A percentile compares a stretch with the other conserved stretches of the same genome.
phyloP scores from a whole-genome alignment of 2,329 filamentous ascomycete species.

The Dactylellina haptotyla region DNA sequence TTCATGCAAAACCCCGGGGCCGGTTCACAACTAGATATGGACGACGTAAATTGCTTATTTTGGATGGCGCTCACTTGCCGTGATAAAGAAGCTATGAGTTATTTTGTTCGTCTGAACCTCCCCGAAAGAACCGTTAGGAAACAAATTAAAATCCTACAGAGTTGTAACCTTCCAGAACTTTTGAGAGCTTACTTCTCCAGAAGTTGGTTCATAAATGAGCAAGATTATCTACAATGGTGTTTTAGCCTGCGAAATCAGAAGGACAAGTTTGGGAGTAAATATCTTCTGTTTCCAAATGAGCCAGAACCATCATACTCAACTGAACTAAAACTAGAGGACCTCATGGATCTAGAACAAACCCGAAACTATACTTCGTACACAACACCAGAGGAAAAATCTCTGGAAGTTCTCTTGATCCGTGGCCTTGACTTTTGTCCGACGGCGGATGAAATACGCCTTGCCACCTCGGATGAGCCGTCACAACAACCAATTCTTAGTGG shows the following conservation, averaged over 20 bases:
- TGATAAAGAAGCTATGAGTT: neutral
- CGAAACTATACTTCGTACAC: neutral
- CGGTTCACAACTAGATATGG: neutral
- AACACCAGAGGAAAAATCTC: neutral
- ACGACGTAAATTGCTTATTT: neutral
- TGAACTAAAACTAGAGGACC: too few relatives aligned
- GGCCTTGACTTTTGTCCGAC: neutral
- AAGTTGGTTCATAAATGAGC: too few relatives aligned
- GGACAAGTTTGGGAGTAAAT: too few relatives aligned
- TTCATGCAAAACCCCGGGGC: neutral
- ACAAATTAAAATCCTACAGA: neutral
- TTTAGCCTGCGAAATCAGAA: too few relatives aligned
- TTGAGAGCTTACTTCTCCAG: neutral
- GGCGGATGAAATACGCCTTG: neutral
- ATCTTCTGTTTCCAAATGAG: too few relatives aligned
- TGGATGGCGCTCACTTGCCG: neutral
- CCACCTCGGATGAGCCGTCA: neutral
- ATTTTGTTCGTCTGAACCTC: neutral
- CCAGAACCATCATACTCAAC: too few relatives aligned
- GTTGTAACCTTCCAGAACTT: neutral
- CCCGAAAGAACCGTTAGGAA: neutral
- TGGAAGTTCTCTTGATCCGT: neutral
- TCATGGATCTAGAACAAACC: too few relatives aligned
- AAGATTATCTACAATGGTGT: too few relatives aligned
- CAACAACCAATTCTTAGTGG: neutral